A percentile compares a stretch with the other conserved stretches of the same genome.
Conservation (phyloP, 140 eudicot species). For the Flaveria floridana region DNA sequence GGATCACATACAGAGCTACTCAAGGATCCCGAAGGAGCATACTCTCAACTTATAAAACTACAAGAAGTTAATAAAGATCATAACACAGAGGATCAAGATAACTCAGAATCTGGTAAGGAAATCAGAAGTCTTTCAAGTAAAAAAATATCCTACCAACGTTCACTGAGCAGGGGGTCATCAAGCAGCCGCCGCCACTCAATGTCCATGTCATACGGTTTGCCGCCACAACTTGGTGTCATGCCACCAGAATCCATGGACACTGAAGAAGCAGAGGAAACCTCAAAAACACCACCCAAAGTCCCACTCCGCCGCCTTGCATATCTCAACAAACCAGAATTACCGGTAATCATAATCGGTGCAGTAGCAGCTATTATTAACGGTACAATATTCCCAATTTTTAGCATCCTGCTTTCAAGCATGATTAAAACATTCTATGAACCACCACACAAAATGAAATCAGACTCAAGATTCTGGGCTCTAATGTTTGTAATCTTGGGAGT, state of each 20-base stretch:
- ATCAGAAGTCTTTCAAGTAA: constrained; percentile 44
- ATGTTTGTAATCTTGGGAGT: constrained; percentile 61
- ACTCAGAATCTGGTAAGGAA: constrained; percentile 19
- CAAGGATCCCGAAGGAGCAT: constrained; percentile 80
- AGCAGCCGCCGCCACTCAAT: constrained; percentile 47
- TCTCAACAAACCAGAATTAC: constrained; percentile 78
- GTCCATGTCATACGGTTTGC: constrained; percentile 28
- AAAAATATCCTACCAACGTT: constrained; percentile 41
- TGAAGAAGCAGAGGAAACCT: constrained; percentile 30
- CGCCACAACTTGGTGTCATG: constrained; percentile 27
- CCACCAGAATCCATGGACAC: constrained; percentile 27
- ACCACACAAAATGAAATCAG: constrained; percentile 45
- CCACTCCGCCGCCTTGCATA: constrained; percentile 53
- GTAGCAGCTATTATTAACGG: constrained; percentile 61
- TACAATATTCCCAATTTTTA: constrained; percentile 51
- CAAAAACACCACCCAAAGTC: constrained; percentile 46
- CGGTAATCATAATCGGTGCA: constrained; percentile 48
- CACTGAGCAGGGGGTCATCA: constrained; percentile 60
- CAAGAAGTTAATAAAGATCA: constrained; percentile 51
- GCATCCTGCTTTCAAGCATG: constrained; percentile 54
- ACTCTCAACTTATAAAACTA: constrained; percentile 68
- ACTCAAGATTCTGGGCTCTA: constrained; percentile 69
- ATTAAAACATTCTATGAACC: constrained; percentile 61
- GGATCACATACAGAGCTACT: constrained; percentile 70
- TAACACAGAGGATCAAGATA: constrained; percentile 39